A percentile compares a stretch with the other conserved stretches of the same genome.
These are phyloP conservation scores for Yamadazyma buinensis DNA, from an alignment of 1,139 yeast genomes.

Conservation along the genomic window DNA sequence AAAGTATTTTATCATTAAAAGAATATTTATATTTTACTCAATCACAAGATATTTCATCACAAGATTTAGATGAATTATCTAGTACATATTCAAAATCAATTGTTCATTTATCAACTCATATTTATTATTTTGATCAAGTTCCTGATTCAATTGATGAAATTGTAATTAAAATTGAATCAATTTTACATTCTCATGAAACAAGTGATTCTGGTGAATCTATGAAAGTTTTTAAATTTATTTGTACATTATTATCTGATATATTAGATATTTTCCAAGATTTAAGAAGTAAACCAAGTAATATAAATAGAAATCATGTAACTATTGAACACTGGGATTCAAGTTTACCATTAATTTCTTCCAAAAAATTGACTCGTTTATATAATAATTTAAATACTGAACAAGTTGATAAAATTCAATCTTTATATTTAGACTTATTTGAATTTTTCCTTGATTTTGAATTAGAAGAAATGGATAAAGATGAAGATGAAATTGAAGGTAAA, in stretches of 20 bases:
- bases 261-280: conserved; percentile 30
- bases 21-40: conserved; percentile 33
- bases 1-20: conserved; percentile 61
- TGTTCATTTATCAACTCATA: conserved; percentile 63
- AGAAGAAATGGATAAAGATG: conserved; percentile 5
- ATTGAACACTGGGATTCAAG: conserved; percentile 44
- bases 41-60: conserved; percentile 16
- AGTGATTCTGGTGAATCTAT: conserved; percentile 1
- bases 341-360: conserved; percentile 31
- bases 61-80: conserved; percentile 24
- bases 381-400: conserved; percentile 20
- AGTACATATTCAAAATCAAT: conserved; percentile 45
- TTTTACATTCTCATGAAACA: conserved; percentile 18
- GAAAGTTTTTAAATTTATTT: conserved; percentile 20
- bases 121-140: conserved; percentile 75
- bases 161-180: conserved; percentile 35
- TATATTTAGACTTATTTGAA: conserved; percentile 31
- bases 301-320: conserved; percentile 37
- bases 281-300: conserved; percentile 25
- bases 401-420: conserved; percentile 28
- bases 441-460: conserved; percentile 34
- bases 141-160: conserved; percentile 69
- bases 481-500: background rate
- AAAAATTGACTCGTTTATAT: conserved; percentile 11
- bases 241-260: conserved; percentile 31